Evolutionary conservation across 208 protist species (phyloP).

Genomic region (Herpetomonas tarakana): DNA sequence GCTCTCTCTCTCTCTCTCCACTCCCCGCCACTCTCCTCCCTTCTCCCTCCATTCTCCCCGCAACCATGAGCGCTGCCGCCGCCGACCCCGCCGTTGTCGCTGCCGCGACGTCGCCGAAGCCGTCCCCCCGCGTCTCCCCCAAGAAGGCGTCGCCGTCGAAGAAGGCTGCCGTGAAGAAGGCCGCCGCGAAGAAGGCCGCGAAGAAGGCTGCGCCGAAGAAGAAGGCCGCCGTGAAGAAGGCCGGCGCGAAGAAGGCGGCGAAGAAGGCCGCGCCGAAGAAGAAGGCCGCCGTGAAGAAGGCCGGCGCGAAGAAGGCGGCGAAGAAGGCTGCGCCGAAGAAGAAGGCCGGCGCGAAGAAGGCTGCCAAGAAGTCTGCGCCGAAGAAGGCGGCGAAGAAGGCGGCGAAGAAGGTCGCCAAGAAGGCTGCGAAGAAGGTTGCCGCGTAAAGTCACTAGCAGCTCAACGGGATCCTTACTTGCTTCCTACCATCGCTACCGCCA

Average conservation of each 20-base stretch:
- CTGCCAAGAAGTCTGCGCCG: constrained; percentile 11
- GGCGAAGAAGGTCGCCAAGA: constrained; percentile 18
- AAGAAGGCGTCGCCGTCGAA: constrained; percentile 21
- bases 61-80: not conserved
- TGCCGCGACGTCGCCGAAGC: constrained; percentile 4
- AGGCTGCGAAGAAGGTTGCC: constrained; percentile 12
- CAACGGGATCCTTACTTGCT: not conserved
- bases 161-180: constrained; percentile 21
- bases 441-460: not conserved
- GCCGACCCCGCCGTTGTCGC: not conserved
- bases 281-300: constrained; percentile 17
- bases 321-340: constrained; percentile 24
- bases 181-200: not conserved
- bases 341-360: constrained; percentile 21
- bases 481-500: not conserved
- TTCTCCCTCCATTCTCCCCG: not conserved
- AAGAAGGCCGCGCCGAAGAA: constrained; percentile 24
- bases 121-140: constrained; percentile 17
- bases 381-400: constrained; percentile 18
- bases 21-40: not conserved
- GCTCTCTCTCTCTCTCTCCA: not conserved
- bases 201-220: constrained; percentile 2
- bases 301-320: constrained; percentile 14
- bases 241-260: constrained; percentile 23
- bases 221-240: constrained; percentile 1